Evolutionary conservation across 345 rosid species (phyloP), one percentile per base, ranked within the genome.

Genomic region (Acer negundo): DNA sequence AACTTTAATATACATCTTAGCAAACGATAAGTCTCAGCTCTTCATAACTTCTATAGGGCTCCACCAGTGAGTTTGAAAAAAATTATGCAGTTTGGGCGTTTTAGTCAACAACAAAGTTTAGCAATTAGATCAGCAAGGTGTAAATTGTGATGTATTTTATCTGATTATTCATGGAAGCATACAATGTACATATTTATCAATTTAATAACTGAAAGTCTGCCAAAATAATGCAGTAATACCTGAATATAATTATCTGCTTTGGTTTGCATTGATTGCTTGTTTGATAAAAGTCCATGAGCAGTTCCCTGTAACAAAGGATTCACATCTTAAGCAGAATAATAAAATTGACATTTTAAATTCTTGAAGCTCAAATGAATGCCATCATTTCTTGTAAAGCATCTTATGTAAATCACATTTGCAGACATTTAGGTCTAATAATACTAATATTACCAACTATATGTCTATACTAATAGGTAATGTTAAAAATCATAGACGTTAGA

Each of bases 241-340:
- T 92, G 90, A 95, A 95, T 58, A 93, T 77, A 67, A 95, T 88
- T 70, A 95, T 92, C 79, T 91, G 97, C 63, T 81, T 84, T 24
- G 98, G 98, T 87, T 93, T 95, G 22, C 70, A 72, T 40, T 28
- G 51, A 7, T 72, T 78, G 77, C 95, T 90, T 1, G 97, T 89
- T 67, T 53, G 51, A 79, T 73, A 93, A 82, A 93, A 95, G 51
- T 95, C 94, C 23, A 84, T 31, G 40, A 93, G 87, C 67, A 92
- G 78, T 80, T 95, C 98, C 75, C 95, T 95, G 84, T 22, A 70
- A 42, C 75, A 53, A 62, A 75, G 76, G 68, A 62, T 65, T 17
- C 61, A 61, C 49, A 23, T 19, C 6, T 62, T 62, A 79, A 67
- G 70, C 59, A 38, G 20, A 65, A 55, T 40, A 51, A 76, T 35